Conservation (phyloP, 2,329 filamentous ascomycete species). For the Nemania abortiva region DNA sequence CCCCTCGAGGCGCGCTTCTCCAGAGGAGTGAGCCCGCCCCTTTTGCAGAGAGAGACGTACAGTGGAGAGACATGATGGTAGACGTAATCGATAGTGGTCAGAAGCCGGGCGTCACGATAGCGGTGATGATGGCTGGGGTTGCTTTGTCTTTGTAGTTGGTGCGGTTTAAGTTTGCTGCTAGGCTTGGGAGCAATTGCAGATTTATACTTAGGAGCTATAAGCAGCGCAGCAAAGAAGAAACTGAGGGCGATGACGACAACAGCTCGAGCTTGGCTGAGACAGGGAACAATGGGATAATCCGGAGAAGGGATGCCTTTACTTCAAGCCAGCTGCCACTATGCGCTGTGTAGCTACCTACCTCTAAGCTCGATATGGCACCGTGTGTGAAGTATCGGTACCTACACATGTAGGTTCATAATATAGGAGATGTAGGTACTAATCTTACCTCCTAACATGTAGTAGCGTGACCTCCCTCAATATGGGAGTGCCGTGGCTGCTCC, state of each 20-base stretch:
- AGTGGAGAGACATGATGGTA: constrained; percentile 69
- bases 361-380: no score
- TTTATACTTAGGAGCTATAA: constrained; percentile 34
- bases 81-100: constrained; percentile 28
- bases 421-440: no score
- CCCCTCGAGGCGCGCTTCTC: not conserved
- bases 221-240: constrained; percentile 20
- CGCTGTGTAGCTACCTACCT: no score
- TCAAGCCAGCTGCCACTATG: no score
- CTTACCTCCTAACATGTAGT: not conserved
- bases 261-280: constrained; percentile 21
- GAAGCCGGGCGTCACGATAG: not conserved
- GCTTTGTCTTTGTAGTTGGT: constrained; percentile 29
- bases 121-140: not conserved
- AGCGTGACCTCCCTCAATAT: not conserved
- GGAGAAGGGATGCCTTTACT: not conserved
- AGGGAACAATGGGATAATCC: constrained; percentile 40
- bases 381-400: no score
- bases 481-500: not conserved
- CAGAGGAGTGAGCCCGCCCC: not conserved
- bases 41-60: constrained; percentile 55
- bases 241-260: constrained; percentile 40
- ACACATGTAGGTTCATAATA: no score
- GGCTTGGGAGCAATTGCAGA: constrained; percentile 15
- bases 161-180: constrained; percentile 5